phyloP scores from a whole-genome alignment of 192 early-diverging fungal species.

The Ambispora gerdemannii region DNA sequence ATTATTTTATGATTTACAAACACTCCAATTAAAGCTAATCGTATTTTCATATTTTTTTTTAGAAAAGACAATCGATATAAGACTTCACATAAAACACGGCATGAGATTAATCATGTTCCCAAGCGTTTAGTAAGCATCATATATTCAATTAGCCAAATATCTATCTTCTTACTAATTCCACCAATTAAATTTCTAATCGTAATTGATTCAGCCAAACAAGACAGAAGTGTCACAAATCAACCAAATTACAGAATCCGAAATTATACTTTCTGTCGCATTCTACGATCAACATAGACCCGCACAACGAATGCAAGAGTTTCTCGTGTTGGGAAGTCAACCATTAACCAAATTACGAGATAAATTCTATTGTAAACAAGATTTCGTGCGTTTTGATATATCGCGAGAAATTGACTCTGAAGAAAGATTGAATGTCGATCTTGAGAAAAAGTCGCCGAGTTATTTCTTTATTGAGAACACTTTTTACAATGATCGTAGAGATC shows the following conservation, averaged over 20 bases:
- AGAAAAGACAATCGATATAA: neutral
- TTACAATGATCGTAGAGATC: slow-evolving; percentile 66
- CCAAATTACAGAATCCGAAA: slow-evolving; percentile 34
- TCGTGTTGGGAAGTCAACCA: slow-evolving; percentile 66
- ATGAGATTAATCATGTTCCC: slow-evolving; percentile 20
- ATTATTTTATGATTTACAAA: neutral
- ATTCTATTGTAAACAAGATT: slow-evolving; percentile 68
- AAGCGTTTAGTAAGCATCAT: neutral
- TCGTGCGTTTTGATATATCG: slow-evolving; percentile 45
- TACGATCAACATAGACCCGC: slow-evolving; percentile 55
- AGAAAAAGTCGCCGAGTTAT: slow-evolving; percentile 62
- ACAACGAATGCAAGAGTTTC: slow-evolving; percentile 57
- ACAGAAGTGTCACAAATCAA: neutral
- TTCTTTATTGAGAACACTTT: slow-evolving; percentile 76
- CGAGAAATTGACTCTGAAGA: slow-evolving; percentile 25
- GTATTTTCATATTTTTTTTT: neutral
- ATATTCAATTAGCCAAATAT: neutral
- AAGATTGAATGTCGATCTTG: slow-evolving; percentile 46
- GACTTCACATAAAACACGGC: neutral
- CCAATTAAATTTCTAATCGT: neutral
- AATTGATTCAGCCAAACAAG: neutral
- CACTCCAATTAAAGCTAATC: no score
- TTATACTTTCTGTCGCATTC: slow-evolving; percentile 61
- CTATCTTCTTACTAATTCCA: neutral
- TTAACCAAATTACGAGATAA: slow-evolving; percentile 66